Evolutionary conservation across 805 yeast species (phyloP), one percentile per base, ranked within the genome.

Genomic region (Pichia pseudocactophila): DNA sequence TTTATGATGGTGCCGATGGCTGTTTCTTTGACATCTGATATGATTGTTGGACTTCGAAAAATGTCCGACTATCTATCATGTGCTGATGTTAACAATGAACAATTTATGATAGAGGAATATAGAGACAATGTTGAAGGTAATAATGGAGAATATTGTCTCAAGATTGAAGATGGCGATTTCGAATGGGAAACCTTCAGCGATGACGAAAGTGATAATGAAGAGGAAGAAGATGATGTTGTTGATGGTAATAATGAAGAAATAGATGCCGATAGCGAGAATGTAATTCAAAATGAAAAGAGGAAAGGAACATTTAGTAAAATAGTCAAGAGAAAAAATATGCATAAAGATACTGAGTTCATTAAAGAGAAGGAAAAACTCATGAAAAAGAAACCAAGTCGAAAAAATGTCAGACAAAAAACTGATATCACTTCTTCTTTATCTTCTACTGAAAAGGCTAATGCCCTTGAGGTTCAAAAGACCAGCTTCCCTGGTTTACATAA

Each of bases 1-100:
- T 76, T 81, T 50, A 68, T 81, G 53, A 66, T 82, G 68, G 60
- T 82, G 33, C 94, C 94, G 16, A 64, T 80, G 62, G 82, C 87
- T 2, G 59, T 81, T 30, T 74, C 82, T 18, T 69, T 81, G 1
- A 74, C 77, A 45, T 69, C 81, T 2, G 92, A 83, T 64, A 81
- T 80, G 44, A 54, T 70, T 37, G 64, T 80, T 43, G 86, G 82
- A 20, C 53, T 82, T 26, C 68, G 64, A 16, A 71, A 90, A 64
- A 69, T 78, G 18, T 74, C 76, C 37, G 70, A 65, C 34, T 67
- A 69, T 49, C 59, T 83, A 52, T 64, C 74, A 3, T 43, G 54
- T 28, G 50, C 55, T 25, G 64, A 64, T 37, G 54, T 57, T 7
- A 76, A 70, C 47, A 59, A 62, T 4, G 68, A 66, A 22, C 62